Percentiles rank a stretch among this genome's conserved stretches.
Conservation (phyloP, 129 eudicot species). For the sunflower (Helianthus annuus) region DNA sequence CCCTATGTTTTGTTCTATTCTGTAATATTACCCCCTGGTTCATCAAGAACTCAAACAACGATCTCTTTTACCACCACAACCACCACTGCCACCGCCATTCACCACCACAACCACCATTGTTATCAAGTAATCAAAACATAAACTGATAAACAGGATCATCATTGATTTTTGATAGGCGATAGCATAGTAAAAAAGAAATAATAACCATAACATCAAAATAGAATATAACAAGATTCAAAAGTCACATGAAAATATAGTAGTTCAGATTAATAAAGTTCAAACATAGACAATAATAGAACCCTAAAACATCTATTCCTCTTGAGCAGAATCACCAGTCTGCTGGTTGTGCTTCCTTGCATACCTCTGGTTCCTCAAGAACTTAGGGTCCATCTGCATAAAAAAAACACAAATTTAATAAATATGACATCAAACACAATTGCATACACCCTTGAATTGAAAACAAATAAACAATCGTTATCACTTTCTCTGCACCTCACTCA, state of each 20-base stretch:
- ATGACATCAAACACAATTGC: neutral
- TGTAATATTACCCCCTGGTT: no score
- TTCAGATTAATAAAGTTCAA: conserved; percentile 10
- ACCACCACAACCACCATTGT: no score
- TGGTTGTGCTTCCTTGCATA: conserved; percentile 98
- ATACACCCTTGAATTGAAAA: neutral
- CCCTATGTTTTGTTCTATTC: no score
- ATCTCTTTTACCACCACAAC: no score
- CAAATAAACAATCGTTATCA: neutral
- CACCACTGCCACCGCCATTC: no score
- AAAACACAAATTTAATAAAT: neutral
- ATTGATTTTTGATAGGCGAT: conserved; percentile 1
- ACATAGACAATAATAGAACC: conserved; percentile 2
- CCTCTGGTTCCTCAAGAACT: conserved; percentile 99
- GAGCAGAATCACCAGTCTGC: conserved; percentile 43
- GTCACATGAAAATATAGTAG: conserved; percentile 17
- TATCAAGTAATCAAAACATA: no score
- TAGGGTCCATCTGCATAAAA: conserved; percentile 78
- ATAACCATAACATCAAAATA: conserved; percentile 12
- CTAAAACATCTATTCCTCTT: conserved; percentile 56
- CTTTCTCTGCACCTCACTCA: no score
- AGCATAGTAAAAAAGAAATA: neutral
- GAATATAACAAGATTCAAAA: conserved; percentile 16
- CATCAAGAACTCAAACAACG: no score
- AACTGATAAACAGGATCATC: no score